Conservation (phyloP, 139 green algal species). For the Chlamydomonas sphaeroides region DNA sequence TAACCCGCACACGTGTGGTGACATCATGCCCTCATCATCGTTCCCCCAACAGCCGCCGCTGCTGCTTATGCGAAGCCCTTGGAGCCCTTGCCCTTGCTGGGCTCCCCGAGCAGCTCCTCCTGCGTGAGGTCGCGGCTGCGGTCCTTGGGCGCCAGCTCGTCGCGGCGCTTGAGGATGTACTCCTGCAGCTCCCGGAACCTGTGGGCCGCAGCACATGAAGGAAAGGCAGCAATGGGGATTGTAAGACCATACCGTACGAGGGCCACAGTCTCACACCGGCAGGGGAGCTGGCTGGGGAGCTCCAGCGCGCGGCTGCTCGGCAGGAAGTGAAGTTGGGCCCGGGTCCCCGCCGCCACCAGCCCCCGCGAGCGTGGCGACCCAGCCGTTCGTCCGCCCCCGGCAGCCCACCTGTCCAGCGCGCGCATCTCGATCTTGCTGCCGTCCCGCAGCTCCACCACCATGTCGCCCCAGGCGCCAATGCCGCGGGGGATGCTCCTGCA, state of each 20-base stretch:
- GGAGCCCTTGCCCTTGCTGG: conserved; percentile 12
- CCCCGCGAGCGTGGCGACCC: too few species aligned
- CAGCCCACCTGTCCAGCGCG: conserved; percentile 74
- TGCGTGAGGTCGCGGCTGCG: conserved; percentile 22
- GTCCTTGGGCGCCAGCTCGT: conserved; percentile 45
- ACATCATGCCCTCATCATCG: too few species aligned
- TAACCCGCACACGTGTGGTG: too few species aligned
- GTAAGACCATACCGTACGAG: too few species aligned
- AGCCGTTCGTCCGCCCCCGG: too few species aligned
- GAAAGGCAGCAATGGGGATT: too few species aligned
- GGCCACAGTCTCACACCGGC: too few species aligned
- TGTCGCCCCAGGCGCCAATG: conserved; percentile 90
- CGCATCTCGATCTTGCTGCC: conserved; percentile 86
- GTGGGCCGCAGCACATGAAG: too few species aligned
- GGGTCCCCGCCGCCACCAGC: background rate
- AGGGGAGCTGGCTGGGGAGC: too few species aligned
- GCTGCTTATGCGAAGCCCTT: conserved; percentile 52
- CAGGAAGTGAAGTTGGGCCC: background rate
- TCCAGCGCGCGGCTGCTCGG: too few species aligned
- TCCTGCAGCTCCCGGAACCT: conserved; percentile 85
- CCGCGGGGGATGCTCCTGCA: conserved; percentile 72
- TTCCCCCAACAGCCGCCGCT: too few species aligned
- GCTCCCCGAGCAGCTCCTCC: conserved; percentile 46
- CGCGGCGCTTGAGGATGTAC: conserved; percentile 81
- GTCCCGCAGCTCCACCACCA: conserved; percentile 82